Percentiles rank a stretch among this genome's conserved stretches.
These are phyloP conservation scores for Annulohypoxylon bovei DNA, from an alignment of 495 filamentous ascomycete genomes.

Conservation along the genomic window DNA sequence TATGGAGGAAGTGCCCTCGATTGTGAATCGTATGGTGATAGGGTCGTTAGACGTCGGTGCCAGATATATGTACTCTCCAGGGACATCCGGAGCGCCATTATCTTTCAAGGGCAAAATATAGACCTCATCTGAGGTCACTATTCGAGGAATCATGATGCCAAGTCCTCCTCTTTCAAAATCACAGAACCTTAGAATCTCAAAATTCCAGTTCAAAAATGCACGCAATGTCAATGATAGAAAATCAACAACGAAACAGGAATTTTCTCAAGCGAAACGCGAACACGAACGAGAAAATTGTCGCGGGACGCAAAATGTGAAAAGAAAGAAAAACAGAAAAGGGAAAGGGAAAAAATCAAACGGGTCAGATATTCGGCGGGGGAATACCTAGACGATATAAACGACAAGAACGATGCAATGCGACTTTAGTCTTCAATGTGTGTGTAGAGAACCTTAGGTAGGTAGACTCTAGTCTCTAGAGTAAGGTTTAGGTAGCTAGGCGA, in stretches of 20 bases:
- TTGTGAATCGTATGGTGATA: slow-evolving; percentile 86
- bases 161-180: background rate
- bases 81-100: slow-evolving; percentile 88
- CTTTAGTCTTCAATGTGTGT: too few relatives aligned
- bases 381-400: background rate
- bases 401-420: background rate
- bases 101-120: slow-evolving; percentile 92
- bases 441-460: too few relatives aligned
- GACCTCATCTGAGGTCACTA: slow-evolving; percentile 69
- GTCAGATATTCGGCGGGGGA: background rate
- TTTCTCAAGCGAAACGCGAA: background rate
- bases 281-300: background rate
- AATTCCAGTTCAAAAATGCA: background rate
- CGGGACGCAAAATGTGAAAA: background rate
- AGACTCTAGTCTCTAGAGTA: too few relatives aligned
- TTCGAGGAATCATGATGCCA: slow-evolving; percentile 59
- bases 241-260: background rate
- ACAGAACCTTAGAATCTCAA: background rate
- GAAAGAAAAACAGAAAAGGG: background rate
- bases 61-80: slow-evolving; percentile 90
- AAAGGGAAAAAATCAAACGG: background rate
- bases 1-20: slow-evolving; percentile 96
- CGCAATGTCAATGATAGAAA: background rate
- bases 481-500: too few relatives aligned
- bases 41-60: slow-evolving; percentile 75